Base-by-base conservation (phyloP, 352 stramenopile species). In the Pythium brachiatum region DNA sequence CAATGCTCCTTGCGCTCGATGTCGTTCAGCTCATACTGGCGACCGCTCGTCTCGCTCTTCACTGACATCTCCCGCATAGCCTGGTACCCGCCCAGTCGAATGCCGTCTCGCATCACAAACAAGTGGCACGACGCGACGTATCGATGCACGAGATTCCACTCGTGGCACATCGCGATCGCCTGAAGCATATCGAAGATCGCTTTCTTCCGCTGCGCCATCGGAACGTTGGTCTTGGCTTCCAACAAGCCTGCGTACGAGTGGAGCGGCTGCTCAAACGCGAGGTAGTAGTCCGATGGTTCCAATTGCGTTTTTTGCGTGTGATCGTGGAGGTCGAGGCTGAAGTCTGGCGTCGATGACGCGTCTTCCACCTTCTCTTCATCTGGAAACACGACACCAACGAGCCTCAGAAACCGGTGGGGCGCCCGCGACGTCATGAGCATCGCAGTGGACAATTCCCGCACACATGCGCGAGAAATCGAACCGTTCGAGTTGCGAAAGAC, bases 221-320 rank as follows among this genome's bases (percentile, higher is more conserved):
- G 50, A 0, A 95, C 64, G 0, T 57, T 31, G 11, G 84, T 46
- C 25, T 75, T 81, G 3, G 83, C 75, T 55, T 95, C 85, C 32
- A 91, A 77, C 52, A 94, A 76, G 5, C 81, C 80, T 6, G 84
- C 85, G 38, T 88, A 83, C 62, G 89, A 78, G 64, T 95, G 84
- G 52, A 92, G 55, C 1, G 86, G 86, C 53, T 92, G 78, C 58
- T 91, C 83, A 41, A 91, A 94, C 23, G 80, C 83, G 29, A 92
- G 68, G 59, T 93, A 95, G 57, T 95, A 81, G 32, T 76, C 80
- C 29, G 71, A 54, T 21, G 32, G 60, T 8, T 75, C 44, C 26
- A 93, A 43, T 2, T 66, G 71, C 41, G 75, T 56, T 3, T 23
- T 41, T 1, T 7, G 27, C 15, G 27, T 29, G 12, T 46, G 18